Evolutionary conservation across 768 basidiomycete genomes (phyloP).

Genomic region (Serendipita vermifera): DNA sequence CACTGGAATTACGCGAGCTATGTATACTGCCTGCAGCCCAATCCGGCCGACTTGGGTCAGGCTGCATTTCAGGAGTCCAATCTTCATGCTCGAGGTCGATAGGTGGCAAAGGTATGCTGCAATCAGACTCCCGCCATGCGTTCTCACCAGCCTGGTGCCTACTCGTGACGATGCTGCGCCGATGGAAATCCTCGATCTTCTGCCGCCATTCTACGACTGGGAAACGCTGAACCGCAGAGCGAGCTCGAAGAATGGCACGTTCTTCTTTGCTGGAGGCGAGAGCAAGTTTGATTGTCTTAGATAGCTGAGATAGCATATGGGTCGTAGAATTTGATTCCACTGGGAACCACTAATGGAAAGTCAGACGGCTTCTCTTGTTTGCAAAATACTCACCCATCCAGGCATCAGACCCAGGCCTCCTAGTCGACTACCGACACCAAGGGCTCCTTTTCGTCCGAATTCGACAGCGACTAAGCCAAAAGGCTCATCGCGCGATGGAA

Average conservation of each 20-base stretch:
- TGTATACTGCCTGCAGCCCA: slow-evolving; percentile 38
- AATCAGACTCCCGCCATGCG: slow-evolving; percentile 48
- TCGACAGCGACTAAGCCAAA: slow-evolving; percentile 94
- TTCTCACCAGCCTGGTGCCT: slow-evolving; percentile 53
- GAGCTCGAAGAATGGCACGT: slow-evolving; percentile 80
- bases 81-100: slow-evolving; percentile 59
- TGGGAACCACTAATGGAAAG: slow-evolving; percentile 75
- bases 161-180: slow-evolving; percentile 62
- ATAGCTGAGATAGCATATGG: slow-evolving; percentile 88
- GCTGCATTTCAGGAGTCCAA: slow-evolving; percentile 61
- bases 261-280: slow-evolving; percentile 84
- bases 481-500: slow-evolving; percentile 91
- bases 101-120: slow-evolving; percentile 12
- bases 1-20: slow-evolving; percentile 3
- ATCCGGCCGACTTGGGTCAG: slow-evolving; percentile 55
- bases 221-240: slow-evolving; percentile 92
- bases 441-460: slow-evolving; percentile 90
- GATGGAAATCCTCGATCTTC: slow-evolving; percentile 88
- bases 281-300: slow-evolving; percentile 90
- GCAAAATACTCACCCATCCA: slow-evolving; percentile 63
- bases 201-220: slow-evolving; percentile 97
- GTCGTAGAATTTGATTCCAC: slow-evolving; percentile 86
- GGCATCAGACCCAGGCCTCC: slow-evolving; percentile 96
- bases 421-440: slow-evolving; percentile 87
- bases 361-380: background rate